Base-by-base conservation (phyloP, 2,329 filamentous ascomycete genomes). In the Fragosphaeria purpurea region DNA sequence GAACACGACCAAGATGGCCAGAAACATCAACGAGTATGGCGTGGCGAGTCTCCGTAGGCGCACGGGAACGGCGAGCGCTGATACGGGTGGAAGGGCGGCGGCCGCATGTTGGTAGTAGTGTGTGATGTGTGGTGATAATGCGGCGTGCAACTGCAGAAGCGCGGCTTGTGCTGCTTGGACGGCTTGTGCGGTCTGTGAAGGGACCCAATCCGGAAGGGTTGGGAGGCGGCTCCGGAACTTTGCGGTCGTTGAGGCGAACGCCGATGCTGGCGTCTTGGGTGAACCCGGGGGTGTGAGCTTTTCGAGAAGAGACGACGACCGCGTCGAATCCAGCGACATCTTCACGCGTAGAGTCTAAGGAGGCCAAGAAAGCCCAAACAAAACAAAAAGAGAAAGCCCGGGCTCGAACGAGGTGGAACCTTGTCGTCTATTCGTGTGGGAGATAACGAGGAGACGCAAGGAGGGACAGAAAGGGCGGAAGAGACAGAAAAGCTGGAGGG, bases 301-400 rank as follows among this genome's bases (percentile, higher is more conserved):
- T 40, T 54, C 52, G 38, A 53, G 48, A n/a, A 54, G 37, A 30
- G 54, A 54, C 2, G 54, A 54, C 12, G 56, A 56, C 12, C 50
- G 50, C n/a, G 52, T 49, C 22, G 55, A 54, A 22, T 51, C 50
- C 11, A 48, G 32, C 7, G 55, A 55, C 55, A 56, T 55, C 49
- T 43, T 40, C 49, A 49, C 42, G 32, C 38, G 35, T 9, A 34
- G 42, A 34, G 31, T 22, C 22, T 2, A 22, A 30, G 30, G 31
- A 22, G 22, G 32, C 10, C 46, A 10, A 34, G n/a, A 9, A 6
- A 22, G 11, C n/a, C 13, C 32, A 11, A 37, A 22, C n/a, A 35
- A 42, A 31, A 5, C 37, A 41, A 30, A 12, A 34, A 32, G 33
- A 39, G 33, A 48, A 31, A 35, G 12, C 4, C 33, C 12, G n/a